Percentiles rank a stretch among this genome's conserved stretches.
These are phyloP conservation scores for Linderniella brevidens DNA, from an alignment of 257 asterid species.

Conservation along the genomic window DNA sequence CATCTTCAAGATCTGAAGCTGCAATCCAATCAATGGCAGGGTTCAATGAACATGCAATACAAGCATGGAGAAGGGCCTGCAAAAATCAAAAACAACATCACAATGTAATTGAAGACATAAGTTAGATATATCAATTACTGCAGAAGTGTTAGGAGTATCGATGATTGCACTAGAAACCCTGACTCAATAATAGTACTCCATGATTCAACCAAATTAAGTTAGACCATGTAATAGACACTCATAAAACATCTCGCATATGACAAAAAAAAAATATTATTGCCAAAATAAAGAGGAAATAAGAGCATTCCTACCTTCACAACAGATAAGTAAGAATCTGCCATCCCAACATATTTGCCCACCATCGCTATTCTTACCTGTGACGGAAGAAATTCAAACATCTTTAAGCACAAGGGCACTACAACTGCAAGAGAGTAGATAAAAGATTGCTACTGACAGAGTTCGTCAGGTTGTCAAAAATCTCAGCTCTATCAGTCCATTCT, in stretches of 20 bases:
- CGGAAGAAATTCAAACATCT: slow-evolving; percentile 10
- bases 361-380: slow-evolving; percentile 82
- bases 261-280: not conserved
- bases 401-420: slow-evolving; percentile 6
- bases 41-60: slow-evolving; percentile 68
- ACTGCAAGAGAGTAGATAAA: slow-evolving; percentile 1
- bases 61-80: slow-evolving; percentile 95
- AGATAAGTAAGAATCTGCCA: slow-evolving; percentile 86
- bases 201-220: too few relatives aligned
- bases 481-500: slow-evolving; percentile 92
- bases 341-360: slow-evolving; percentile 98
- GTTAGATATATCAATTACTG: not conserved
- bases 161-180: too few relatives aligned
- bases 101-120: not conserved
- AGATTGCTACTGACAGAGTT: slow-evolving; percentile 41
- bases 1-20: slow-evolving; percentile 97
- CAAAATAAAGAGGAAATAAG: not conserved
- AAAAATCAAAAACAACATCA: slow-evolving; percentile 10
- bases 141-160: too few relatives aligned
- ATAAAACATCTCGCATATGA: too few relatives aligned
- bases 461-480: slow-evolving; percentile 65
- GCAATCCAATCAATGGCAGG: slow-evolving; percentile 95
- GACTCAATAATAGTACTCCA: too few relatives aligned
- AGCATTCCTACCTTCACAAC: slow-evolving; percentile 61
- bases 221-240: too few relatives aligned